Evolutionary conservation across 1,139 yeast species (phyloP).

Genomic region (Keqinozyma sinolaborantium): DNA sequence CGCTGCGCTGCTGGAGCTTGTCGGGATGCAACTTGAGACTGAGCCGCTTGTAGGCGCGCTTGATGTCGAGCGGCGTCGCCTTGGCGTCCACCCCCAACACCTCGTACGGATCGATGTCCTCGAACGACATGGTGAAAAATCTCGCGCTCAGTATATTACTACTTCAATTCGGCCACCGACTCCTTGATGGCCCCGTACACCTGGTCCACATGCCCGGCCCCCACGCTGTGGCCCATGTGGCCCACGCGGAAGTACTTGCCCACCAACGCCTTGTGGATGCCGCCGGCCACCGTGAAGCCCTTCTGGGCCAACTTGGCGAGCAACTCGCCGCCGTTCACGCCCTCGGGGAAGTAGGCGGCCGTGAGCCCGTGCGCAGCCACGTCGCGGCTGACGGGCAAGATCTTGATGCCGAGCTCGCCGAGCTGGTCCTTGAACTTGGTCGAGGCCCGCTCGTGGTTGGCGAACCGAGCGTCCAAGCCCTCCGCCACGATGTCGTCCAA

Average conservation of each 20-base stretch:
- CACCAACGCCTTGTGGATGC: constrained; percentile 78
- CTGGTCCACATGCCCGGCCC: constrained; percentile 40
- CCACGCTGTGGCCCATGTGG: constrained; percentile 75
- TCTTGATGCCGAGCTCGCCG: constrained; percentile 57
- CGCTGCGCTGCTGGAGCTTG: constrained; percentile 45
- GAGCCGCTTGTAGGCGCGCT: constrained; percentile 66
- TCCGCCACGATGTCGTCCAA: constrained; percentile 65
- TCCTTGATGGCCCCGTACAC: constrained; percentile 36
- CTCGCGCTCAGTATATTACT: neutral
- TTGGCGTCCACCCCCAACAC: constrained; percentile 41
- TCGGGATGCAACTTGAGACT: constrained; percentile 81
- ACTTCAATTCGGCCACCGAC: constrained; percentile 25
- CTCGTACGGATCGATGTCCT: constrained; percentile 66
- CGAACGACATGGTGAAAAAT: too few relatives aligned
- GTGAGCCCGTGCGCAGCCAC: constrained; percentile 87
- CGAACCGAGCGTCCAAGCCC: constrained; percentile 60
- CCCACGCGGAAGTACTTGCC: constrained; percentile 90
- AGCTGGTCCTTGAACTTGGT: constrained; percentile 59
- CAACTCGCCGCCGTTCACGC: constrained; percentile 64
- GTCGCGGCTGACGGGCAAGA: constrained; percentile 58
- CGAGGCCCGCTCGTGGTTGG: constrained; percentile 61
- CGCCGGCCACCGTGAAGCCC: constrained; percentile 87
- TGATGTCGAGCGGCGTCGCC: constrained; percentile 54
- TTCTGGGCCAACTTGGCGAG: constrained; percentile 50
- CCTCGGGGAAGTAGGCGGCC: constrained; percentile 82